Percentiles rank a stretch among this genome's conserved stretches.
Conservation (phyloP, 78 protist genomes). For the Dictyostelium capitatum region DNA sequence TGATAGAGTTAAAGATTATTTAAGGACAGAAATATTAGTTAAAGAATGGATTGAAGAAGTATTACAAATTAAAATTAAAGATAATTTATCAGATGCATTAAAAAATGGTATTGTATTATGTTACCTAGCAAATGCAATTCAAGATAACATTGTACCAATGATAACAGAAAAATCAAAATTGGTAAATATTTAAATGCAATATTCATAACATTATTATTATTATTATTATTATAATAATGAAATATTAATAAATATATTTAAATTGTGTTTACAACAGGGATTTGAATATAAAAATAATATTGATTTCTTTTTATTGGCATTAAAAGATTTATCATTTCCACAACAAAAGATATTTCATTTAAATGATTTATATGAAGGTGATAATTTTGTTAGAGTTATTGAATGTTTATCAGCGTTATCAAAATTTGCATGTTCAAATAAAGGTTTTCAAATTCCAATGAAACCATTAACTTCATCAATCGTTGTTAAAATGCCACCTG, state of each 20-base stretch:
- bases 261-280: too few species aligned
- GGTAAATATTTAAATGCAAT: constrained; percentile 17
- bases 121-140: constrained; percentile 33
- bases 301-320: constrained; percentile 52
- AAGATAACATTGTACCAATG: constrained; percentile 29
- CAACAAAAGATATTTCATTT: constrained; percentile 26
- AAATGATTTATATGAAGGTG: constrained; percentile 45
- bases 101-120: constrained; percentile 61
- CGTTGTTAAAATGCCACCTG: constrained; percentile 42
- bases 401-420: constrained; percentile 28
- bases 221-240: too few species aligned
- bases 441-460: constrained; percentile 13
- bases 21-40: constrained; percentile 37
- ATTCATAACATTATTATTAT: too few species aligned
- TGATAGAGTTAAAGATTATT: constrained; percentile 35
- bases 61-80: constrained; percentile 29
- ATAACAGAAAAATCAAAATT: constrained; percentile 37
- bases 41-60: constrained; percentile 62
- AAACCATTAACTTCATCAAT: constrained; percentile 19
- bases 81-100: constrained; percentile 26
- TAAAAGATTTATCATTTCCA: constrained; percentile 61
- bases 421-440: background rate
- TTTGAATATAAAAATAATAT: constrained; percentile 40
- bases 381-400: constrained; percentile 47
- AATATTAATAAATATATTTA: too few species aligned